Percentiles rank a stretch among this genome's conserved stretches.
Conservation (phyloP, 345 rosid species). For the Eucalyptus melliodora region DNA sequence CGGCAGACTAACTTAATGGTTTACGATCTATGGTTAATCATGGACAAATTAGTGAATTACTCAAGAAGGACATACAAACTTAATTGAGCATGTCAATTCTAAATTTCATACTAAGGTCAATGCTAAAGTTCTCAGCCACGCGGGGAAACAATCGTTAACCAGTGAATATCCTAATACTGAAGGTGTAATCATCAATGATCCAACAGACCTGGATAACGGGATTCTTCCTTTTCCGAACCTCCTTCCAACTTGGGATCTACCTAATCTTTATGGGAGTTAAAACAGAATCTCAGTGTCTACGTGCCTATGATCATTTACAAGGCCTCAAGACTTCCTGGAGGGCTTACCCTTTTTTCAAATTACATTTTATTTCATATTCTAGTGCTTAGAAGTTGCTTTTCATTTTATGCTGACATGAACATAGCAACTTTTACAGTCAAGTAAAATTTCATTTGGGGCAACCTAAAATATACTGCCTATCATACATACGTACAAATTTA, state of each 20-base stretch:
- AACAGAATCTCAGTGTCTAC: not conserved
- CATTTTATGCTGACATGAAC: not conserved
- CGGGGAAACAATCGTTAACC: not conserved
- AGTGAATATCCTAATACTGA: not conserved
- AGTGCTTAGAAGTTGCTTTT: not conserved
- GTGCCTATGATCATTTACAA: not conserved
- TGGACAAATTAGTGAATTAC: not conserved
- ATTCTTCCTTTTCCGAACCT: not conserved
- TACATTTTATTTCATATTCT: not conserved
- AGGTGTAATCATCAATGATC: not conserved
- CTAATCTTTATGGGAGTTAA: not conserved
- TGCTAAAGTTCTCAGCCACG: not conserved
- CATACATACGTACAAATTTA: accelerated
- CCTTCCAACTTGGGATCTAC: not conserved
- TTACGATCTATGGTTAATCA: not conserved
- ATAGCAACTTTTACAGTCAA: not conserved
- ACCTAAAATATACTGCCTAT: not conserved
- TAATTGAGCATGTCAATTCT: not conserved
- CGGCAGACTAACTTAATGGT: slow-evolving; percentile 18
- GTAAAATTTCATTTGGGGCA: not conserved
- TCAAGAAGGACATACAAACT: not conserved
- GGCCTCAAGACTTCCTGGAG: not conserved
- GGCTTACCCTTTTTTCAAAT: not conserved
- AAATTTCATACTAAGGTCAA: not conserved
- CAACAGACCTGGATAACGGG: not conserved